A percentile compares a stretch with the other conserved stretches of the same genome.
Evolutionary conservation across 768 basidiomycete genomes (phyloP).

Genomic region (Naganishia onofrii): DNA sequence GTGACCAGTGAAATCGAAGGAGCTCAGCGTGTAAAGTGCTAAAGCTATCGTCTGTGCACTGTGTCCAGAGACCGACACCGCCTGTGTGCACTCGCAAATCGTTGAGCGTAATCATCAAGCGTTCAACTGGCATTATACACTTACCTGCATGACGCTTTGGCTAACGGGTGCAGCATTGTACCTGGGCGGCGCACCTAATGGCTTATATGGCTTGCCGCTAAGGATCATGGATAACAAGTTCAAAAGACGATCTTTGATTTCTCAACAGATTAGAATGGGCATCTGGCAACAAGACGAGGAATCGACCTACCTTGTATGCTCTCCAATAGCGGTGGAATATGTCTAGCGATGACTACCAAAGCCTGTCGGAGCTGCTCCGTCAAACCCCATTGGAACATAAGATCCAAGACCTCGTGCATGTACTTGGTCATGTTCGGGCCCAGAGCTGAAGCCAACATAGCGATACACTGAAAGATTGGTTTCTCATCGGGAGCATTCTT

Average conservation of each 20-base stretch:
- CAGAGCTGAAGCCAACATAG: slow-evolving; percentile 90
- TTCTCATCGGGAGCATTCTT: slow-evolving; percentile 92
- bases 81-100: background rate
- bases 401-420: slow-evolving; percentile 90
- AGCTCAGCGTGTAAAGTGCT: slow-evolving; percentile 79
- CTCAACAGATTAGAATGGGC: background rate
- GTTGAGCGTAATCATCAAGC: background rate
- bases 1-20: slow-evolving; percentile 94
- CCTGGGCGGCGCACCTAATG: slow-evolving; percentile 76
- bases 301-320: slow-evolving; percentile 75
- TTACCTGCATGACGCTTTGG: slow-evolving; percentile 29
- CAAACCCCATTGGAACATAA: slow-evolving; percentile 92
- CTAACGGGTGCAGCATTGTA: slow-evolving; percentile 50
- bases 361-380: slow-evolving; percentile 84
- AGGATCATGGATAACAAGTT: slow-evolving; percentile 78
- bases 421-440: slow-evolving; percentile 93
- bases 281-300: too few relatives aligned
- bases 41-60: slow-evolving; percentile 61
- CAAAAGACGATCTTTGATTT: slow-evolving; percentile 75
- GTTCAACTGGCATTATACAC: background rate
- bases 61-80: slow-evolving; percentile 32
- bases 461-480: slow-evolving; percentile 94
- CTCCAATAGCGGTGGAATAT: slow-evolving; percentile 84
- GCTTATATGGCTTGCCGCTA: slow-evolving; percentile 78
- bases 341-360: slow-evolving; percentile 73